Evolutionary conservation across 2,329 filamentous ascomycete species (phyloP).

Genomic region (Stagonosporopsis cucurbitacearum): DNA sequence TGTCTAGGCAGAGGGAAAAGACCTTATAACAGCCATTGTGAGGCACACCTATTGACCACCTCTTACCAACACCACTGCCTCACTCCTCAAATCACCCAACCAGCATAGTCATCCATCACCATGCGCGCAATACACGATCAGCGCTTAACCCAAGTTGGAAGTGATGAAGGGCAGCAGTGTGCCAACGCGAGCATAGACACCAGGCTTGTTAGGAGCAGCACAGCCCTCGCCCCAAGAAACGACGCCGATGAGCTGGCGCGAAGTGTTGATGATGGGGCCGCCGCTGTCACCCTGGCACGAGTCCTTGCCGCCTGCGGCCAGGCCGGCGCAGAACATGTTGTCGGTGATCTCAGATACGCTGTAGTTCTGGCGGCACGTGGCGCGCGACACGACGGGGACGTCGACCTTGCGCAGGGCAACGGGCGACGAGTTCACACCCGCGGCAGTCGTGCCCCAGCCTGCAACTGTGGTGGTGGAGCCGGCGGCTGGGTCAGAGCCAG

Average conservation of each 20-base stretch:
- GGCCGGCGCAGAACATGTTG: slow-evolving; percentile 40
- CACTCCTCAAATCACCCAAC: background rate
- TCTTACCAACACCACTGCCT: background rate
- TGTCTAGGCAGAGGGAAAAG: too few species aligned
- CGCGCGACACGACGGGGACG: slow-evolving; percentile 38
- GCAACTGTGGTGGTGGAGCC: slow-evolving; percentile 31
- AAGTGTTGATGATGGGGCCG: slow-evolving; percentile 33
- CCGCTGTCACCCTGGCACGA: slow-evolving; percentile 45
- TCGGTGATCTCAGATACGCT: slow-evolving; percentile 25
- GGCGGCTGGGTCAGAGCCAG: slow-evolving; percentile 32
- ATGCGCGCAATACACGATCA: background rate
- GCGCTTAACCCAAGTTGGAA: slow-evolving; percentile 18
- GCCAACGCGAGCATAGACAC: slow-evolving; percentile 35
- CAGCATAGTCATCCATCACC: too few species aligned
- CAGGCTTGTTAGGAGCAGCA: slow-evolving; percentile 28
- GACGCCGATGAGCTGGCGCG: slow-evolving; percentile 21
- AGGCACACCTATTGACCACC: too few species aligned
- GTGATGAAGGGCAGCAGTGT: slow-evolving; percentile 28
- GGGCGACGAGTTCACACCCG: slow-evolving; percentile 21
- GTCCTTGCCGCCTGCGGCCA: slow-evolving; percentile 36
- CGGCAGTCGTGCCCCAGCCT: slow-evolving; percentile 33
- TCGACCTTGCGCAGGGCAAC: slow-evolving; percentile 34
- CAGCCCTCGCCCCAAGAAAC: slow-evolving; percentile 40
- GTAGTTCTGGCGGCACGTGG: slow-evolving; percentile 31
- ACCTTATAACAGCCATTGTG: background rate